Base-by-base conservation (phyloP, 140 eudicot species). In the Bidens hawaiensis region DNA sequence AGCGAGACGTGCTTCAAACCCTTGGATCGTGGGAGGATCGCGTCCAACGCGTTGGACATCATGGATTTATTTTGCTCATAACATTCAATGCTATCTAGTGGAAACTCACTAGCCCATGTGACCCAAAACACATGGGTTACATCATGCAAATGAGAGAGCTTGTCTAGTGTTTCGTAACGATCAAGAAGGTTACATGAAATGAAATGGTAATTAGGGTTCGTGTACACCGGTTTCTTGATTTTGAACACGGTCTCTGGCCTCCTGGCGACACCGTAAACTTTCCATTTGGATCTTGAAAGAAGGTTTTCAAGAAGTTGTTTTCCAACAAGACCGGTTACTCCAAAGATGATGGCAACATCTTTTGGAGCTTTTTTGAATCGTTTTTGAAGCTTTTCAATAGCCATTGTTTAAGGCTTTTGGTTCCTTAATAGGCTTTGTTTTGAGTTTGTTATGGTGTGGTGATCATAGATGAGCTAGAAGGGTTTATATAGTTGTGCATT, bases 101-200 rank as follows among this genome's bases (percentile, higher is more conserved):
- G 94, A 63, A 72, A 90, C 51, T 86, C 86, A 68, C 76, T 83
- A 30, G 95, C 95, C 97, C 97, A 90, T 19, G 95, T 86, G 75
- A 90, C 81, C 97, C 97, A 90, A 36, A 83, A 90, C 15, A 90
- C 68, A 74, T 90, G 97, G 40, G 97, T 90, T 52, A 73, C 83
- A 18, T 83, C 95, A 27, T 68, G 62, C 63, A 86, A 72, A 22
- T 60, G 52, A 46, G 78, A 76, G 14, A 90, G 85, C 71, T 79
- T 83, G 19, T 62, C 5, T 25, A 30, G 69, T 6, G 90, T 75
- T 27, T 90, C 94, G 15, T 19, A 42, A 9, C 81, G 76, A 68
- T 83, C 75, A 31, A 86, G 81, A 65, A 90, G 90, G 46, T 90
- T 85, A 62, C 95, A 90, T 13, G 94, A 70, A 33, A 90, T 75